Evolutionary conservation across 257 asterid species (phyloP), one percentile per base, ranked within the genome.

Genomic region (Solanum clarkiae): DNA sequence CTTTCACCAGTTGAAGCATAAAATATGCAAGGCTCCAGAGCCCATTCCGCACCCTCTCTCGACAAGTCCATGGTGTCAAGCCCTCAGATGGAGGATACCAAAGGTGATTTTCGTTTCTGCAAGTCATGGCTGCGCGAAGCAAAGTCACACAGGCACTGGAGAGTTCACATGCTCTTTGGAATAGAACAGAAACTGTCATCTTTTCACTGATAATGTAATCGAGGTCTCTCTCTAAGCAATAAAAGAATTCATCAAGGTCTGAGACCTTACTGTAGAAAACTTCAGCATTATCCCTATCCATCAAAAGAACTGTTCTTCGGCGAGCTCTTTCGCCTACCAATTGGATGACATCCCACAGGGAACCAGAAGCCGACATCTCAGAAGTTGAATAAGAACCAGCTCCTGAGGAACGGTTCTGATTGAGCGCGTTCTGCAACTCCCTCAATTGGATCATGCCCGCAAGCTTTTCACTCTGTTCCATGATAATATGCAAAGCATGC

Each of bases 221-320:
- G 16, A 96, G 92, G 79, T 93, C 93, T 87, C 89, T 94, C 89
- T 94, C 98, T 87, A 96, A 87, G 93, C 97, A 93, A 88, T 90
- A 90, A 90, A 94, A 96, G 63, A 94, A 83, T 89, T 96, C 97
- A 91, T 94, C 97, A 59, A 95, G 92, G 82, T 94, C 97, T 79
- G 99, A 95, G 86, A 96, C 98, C 90, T 92, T 96, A 81, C 98
- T 96, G 84, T 93, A 96, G 86, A 96, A 96, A 81, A 96, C 99
- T 92, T 96, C 99, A 86, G 97, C 95, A 90, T 94, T 96, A 74
- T 96, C 98, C 88, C 98, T 96, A 88, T 96, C 99, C 98, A 96
- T 96, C 93, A 96, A 84, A 86, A 96, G 97, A 89, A 96, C 97
- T 59, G 98, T 92, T 88, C 88, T 92, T 63, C 97, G 88, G 51